These are phyloP conservation scores for Simplicillium sp. DNA, from an alignment of 2,329 filamentous ascomycete species.

Conservation along the genomic window DNA sequence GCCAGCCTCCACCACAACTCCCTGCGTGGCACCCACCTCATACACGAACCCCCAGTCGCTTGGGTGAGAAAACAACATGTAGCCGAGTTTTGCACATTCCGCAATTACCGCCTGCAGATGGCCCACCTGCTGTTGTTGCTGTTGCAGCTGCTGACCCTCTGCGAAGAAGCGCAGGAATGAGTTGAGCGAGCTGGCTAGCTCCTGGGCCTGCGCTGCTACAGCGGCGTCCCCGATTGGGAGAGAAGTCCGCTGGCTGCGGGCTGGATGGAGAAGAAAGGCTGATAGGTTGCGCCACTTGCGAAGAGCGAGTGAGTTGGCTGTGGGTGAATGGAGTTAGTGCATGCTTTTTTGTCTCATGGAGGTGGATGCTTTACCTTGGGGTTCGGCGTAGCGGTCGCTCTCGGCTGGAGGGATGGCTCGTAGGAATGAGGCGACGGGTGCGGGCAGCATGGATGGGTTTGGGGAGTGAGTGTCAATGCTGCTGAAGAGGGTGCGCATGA, in stretches of 20 bases:
- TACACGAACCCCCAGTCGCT: constrained; percentile 25
- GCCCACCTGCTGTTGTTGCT: constrained; percentile 21
- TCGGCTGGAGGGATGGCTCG: constrained; percentile 18
- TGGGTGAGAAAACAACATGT: constrained; percentile 31
- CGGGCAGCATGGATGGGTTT: constrained; percentile 25
- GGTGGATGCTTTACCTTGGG: constrained; percentile 18
- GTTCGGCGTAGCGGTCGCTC: constrained; percentile 10
- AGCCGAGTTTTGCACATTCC: constrained; percentile 30
- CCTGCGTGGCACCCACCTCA: constrained; percentile 1
- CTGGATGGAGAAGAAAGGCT: constrained; percentile 29
- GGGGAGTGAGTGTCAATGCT: constrained; percentile 20
- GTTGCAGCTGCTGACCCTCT: constrained; percentile 11
- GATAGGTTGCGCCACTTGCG: constrained; percentile 32
- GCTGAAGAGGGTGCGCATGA: constrained; percentile 23
- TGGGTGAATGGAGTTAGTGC: not conserved
- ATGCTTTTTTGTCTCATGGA: constrained; percentile 4
- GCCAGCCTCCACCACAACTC: constrained; percentile 18
- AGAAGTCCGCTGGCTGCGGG: constrained; percentile 23
- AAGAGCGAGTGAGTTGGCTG: constrained; percentile 21
- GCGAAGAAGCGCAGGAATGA: constrained; percentile 23
- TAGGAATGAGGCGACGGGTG: constrained; percentile 18
- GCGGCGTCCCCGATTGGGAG: constrained; percentile 18
- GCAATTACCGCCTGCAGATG: constrained; percentile 28
- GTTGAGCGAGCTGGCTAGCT: constrained; percentile 22
- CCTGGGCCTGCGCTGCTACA: constrained; percentile 18